Conservation (phyloP, 768 basidiomycete genomes). For the Hysterangium stoloniferum region DNA sequence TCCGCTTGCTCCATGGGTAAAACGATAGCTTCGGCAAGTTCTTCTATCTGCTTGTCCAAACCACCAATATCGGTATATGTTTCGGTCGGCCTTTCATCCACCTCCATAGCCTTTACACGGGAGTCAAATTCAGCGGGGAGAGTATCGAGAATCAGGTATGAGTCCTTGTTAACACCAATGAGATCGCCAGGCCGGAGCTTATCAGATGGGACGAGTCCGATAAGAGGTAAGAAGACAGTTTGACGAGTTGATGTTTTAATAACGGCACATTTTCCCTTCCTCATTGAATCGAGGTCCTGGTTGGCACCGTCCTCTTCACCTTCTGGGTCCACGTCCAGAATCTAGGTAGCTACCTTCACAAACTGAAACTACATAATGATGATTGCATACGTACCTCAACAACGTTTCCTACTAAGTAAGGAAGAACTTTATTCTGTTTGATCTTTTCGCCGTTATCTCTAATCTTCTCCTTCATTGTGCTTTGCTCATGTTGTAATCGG, state of each 20-base stretch:
- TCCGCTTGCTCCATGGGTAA: slow-evolving; percentile 98
- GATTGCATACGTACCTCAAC: slow-evolving; percentile 79
- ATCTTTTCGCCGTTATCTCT: slow-evolving; percentile 97
- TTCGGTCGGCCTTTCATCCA: slow-evolving; percentile 96
- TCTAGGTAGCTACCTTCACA: slow-evolving; percentile 46
- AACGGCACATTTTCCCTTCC: slow-evolving; percentile 95
- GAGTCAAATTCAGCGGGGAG: slow-evolving; percentile 97
- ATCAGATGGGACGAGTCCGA: slow-evolving; percentile 92
- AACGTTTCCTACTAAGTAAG: slow-evolving; percentile 95
- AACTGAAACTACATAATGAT: background rate
- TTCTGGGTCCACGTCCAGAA: slow-evolving; percentile 91
- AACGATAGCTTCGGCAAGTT: slow-evolving; percentile 95
- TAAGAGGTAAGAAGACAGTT: slow-evolving; percentile 96
- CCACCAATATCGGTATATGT: slow-evolving; percentile 97
- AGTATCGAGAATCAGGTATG: slow-evolving; percentile 92
- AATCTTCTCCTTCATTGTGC: slow-evolving; percentile 97
- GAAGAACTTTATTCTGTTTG: slow-evolving; percentile 98
- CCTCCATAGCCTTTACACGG: slow-evolving; percentile 99
- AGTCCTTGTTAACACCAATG: slow-evolving; percentile 99
- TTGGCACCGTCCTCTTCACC: slow-evolving; percentile 93
- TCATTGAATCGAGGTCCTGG: slow-evolving; percentile 91
- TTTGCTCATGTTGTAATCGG: slow-evolving; percentile 89
- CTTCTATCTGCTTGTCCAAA: slow-evolving; percentile 98
- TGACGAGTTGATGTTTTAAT: slow-evolving; percentile 99
- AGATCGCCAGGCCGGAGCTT: slow-evolving; percentile 87